Evolutionary conservation across 805 yeast species (phyloP).

Genomic region (Candida stauntonica): DNA sequence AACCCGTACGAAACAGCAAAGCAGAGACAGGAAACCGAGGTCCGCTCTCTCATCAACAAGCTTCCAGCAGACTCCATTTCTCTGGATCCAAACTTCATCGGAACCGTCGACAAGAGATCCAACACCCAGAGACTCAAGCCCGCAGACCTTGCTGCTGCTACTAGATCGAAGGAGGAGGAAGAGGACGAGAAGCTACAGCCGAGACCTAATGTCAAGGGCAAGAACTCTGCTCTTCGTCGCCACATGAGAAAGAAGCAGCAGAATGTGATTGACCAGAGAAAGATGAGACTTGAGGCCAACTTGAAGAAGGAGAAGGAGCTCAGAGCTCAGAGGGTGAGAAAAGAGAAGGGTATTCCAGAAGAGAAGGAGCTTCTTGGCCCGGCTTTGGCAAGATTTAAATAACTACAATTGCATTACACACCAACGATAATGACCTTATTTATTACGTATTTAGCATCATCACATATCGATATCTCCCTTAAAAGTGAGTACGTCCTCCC

Average conservation of each 20-base stretch:
- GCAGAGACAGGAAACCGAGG: conserved; percentile 93
- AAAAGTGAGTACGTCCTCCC: conserved; percentile 59
- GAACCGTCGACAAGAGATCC: conserved; percentile 74
- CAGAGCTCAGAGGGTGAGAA: conserved; percentile 48
- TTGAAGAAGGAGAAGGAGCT: conserved; percentile 68
- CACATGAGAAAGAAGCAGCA: conserved; percentile 77
- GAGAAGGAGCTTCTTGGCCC: conserved; percentile 39
- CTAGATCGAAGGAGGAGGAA: conserved; percentile 32
- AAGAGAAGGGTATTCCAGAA: conserved; percentile 46
- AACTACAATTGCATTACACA: too few species aligned
- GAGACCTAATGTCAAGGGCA: conserved; percentile 68
- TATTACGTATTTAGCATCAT: conserved; percentile 1
- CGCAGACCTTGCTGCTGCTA: conserved; percentile 45
- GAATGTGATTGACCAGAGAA: conserved; percentile 84
- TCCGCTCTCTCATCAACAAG: conserved; percentile 78
- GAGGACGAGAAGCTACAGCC: conserved; percentile 39
- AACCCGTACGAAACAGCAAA: conserved; percentile 90
- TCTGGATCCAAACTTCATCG: conserved; percentile 83
- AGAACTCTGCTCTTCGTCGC: conserved; percentile 78
- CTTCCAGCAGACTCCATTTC: conserved; percentile 89
- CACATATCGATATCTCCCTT: conserved; percentile 53
- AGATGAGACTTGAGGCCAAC: conserved; percentile 68
- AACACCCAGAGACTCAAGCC: conserved; percentile 59
- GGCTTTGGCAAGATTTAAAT: conserved; percentile 37
- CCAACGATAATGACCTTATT: neutral